A percentile compares a stretch with the other conserved stretches of the same genome.
Conservation (phyloP, 2,329 filamentous ascomycete species). For the Knoxdaviesia capensis region DNA sequence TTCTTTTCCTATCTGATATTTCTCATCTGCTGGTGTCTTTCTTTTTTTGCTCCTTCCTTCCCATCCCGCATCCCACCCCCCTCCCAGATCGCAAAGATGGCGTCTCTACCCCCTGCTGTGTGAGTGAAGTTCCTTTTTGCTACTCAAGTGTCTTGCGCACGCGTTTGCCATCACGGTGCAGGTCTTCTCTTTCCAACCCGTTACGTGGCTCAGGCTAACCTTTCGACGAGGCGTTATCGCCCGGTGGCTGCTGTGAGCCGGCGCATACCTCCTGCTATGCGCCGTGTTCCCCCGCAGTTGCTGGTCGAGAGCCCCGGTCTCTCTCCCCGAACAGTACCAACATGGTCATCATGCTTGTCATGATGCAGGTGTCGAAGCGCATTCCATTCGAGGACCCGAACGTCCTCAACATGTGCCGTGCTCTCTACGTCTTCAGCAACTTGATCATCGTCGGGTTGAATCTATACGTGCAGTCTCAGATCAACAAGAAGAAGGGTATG, state of each 20-base stretch:
- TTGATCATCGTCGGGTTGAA: constrained; percentile 71
- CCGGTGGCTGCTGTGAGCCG: too few relatives aligned
- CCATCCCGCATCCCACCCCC: not conserved
- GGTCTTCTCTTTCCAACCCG: not conserved
- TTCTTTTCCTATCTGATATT: not conserved
- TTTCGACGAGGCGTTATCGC: too few relatives aligned
- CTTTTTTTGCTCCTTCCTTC: not conserved
- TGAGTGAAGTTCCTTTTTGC: constrained; percentile 2
- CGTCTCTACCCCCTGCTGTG: constrained; percentile 7
- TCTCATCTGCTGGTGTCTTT: not conserved
- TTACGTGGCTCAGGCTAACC: not conserved
- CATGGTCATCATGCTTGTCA: constrained; percentile 82
- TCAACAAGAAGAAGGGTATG: constrained; percentile 95
- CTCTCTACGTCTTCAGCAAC: constrained; percentile 40
- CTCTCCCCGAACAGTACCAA: constrained; percentile 44
- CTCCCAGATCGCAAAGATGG: constrained; percentile 3
- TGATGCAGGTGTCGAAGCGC: constrained; percentile 97
- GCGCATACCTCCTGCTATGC: too few relatives aligned
- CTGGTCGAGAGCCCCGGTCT: not conserved
- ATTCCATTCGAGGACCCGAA: constrained; percentile 76
- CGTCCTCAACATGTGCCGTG: constrained; percentile 35
- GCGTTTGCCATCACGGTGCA: not conserved
- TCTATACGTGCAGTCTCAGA: constrained; percentile 63
- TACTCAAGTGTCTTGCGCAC: not conserved
- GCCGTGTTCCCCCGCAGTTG: not conserved